Conservation (phyloP, 2,329 filamentous ascomycete genomes). For the Colletotrichum falcatum region DNA sequence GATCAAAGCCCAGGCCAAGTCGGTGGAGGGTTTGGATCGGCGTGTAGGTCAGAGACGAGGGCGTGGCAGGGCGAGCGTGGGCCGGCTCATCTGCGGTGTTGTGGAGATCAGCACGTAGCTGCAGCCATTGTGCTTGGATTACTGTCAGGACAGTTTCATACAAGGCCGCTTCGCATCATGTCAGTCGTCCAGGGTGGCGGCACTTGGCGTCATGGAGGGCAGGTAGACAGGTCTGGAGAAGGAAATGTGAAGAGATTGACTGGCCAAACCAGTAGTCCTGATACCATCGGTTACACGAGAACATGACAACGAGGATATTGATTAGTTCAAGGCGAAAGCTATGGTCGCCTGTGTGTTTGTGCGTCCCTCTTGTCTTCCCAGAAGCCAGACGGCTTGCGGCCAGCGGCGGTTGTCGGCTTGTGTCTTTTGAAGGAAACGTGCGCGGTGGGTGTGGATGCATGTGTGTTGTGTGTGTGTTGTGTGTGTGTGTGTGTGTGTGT, state of each 20-base stretch:
- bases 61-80: constrained; percentile 26
- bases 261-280: constrained; percentile 18
- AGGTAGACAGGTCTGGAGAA: constrained; percentile 7
- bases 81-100: constrained; percentile 22
- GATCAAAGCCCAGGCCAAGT: neutral
- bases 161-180: constrained; percentile 14
- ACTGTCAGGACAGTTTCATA: constrained; percentile 7
- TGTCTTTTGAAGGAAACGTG: neutral
- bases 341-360: constrained; percentile 34
- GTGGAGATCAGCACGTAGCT: constrained; percentile 35
- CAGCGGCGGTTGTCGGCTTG: constrained; percentile 23
- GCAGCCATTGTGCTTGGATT: constrained; percentile 36
- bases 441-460: no score
- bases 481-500: no score
- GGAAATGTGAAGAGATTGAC: constrained; percentile 14
- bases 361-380: constrained; percentile 28
- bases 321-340: constrained; percentile 36
- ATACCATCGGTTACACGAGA: constrained; percentile 27
- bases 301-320: constrained; percentile 25
- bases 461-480: no score
- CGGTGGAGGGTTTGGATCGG: constrained; percentile 30
- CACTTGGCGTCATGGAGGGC: constrained; percentile 20
- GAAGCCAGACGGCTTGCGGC: constrained; percentile 19
- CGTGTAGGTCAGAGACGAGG: constrained; percentile 8
- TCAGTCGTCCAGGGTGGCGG: constrained; percentile 19